Evolutionary conservation across 2,329 filamentous ascomycete genomes (phyloP).

Genomic region (Diaporthe citriasiana): DNA sequence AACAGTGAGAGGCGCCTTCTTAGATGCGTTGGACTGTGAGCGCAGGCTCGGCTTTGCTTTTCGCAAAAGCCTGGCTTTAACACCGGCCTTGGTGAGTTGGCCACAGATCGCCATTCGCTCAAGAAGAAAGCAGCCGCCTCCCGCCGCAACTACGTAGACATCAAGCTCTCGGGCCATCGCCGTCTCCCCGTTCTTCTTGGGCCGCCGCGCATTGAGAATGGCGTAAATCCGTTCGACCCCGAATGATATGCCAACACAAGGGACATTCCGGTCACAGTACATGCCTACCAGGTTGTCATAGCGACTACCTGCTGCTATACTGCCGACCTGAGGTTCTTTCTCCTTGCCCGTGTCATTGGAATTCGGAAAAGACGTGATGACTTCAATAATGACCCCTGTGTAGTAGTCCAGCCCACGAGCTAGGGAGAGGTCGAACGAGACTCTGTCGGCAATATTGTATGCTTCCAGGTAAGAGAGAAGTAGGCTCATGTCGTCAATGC

Average conservation of each 20-base stretch:
- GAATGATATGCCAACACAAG: slow-evolving; percentile 93
- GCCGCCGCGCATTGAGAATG: slow-evolving; percentile 84
- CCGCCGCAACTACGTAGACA: slow-evolving; percentile 92
- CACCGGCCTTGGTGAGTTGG: slow-evolving; percentile 82
- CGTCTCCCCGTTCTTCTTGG: slow-evolving; percentile 68
- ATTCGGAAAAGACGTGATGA: slow-evolving; percentile 85
- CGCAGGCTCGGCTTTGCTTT: slow-evolving; percentile 89
- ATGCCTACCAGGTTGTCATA: slow-evolving; percentile 96
- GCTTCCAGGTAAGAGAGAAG: slow-evolving; percentile 86
- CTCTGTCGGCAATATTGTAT: slow-evolving; percentile 77
- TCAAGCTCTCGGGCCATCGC: slow-evolving; percentile 79
- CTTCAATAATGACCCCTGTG: slow-evolving; percentile 88
- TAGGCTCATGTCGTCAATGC: slow-evolving; percentile 83
- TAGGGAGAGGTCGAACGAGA: slow-evolving; percentile 91
- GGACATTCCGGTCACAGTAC: slow-evolving; percentile 91
- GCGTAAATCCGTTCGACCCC: slow-evolving; percentile 96
- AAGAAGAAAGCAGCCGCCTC: slow-evolving; percentile 79
- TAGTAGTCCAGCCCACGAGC: slow-evolving; percentile 73
- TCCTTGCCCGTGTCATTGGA: slow-evolving; percentile 53
- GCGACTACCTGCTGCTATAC: slow-evolving; percentile 86
- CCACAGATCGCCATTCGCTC: slow-evolving; percentile 85
- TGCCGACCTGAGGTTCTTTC: slow-evolving; percentile 68
- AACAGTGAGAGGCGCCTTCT: slow-evolving; percentile 82
- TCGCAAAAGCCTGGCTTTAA: slow-evolving; percentile 88
- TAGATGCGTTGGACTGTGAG: slow-evolving; percentile 84